Base-by-base conservation (phyloP, 1,284 basidiomycete species). In the Gymnopus androsaceus region DNA sequence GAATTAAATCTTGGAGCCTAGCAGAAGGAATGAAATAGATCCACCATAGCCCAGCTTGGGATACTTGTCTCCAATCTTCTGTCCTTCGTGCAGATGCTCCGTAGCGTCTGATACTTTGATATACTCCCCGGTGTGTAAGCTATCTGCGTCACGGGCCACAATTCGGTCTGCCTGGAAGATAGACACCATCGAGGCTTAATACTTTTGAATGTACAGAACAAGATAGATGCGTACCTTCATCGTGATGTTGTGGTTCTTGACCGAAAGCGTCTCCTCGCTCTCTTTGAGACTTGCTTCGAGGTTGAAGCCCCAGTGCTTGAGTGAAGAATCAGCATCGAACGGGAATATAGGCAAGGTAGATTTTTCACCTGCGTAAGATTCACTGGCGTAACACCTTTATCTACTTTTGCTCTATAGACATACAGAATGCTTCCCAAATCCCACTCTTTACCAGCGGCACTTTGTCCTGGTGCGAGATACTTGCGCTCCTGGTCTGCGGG, bases 281-380 rank as follows among this genome's bases (percentile, higher is more conserved):
- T 72, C 72, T 46, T 74, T 70, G 33, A 87, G 70, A 59, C 85
- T 88, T 1, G 85, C 87, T 44, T 88, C 84, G 11, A 90, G 79
- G 64, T 90, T 90, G 76, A 90, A 90, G 30, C 88, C 88, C 87
- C 87, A 90, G 66, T 90, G 88, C 85, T 89, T 37, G n/a, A 12
- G 11, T 15, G 2, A 1, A 31, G 11, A 31, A 11, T 17, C 23
- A 31, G 12, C 21, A 9, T 9, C 36, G 11, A 21, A 47, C 7
- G n/a, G 15, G 25, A n/a, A 3, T 3, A 15, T 23, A 41, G 7
- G 17, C 5, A 17, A 9, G 17, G 3, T 5, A 21, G 38, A 17
- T 28, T 5, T 55, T 67, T 41, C 60, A 87, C 87, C 77, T 89
- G 87, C 4, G 88, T 89, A 12, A 90, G 66, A 64, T 91, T 90